Percentiles rank a stretch among this genome's conserved stretches.
phyloP scores from a whole-genome alignment of 139 green algal species.

The Auxenochlorella pyrenoidosa region DNA sequence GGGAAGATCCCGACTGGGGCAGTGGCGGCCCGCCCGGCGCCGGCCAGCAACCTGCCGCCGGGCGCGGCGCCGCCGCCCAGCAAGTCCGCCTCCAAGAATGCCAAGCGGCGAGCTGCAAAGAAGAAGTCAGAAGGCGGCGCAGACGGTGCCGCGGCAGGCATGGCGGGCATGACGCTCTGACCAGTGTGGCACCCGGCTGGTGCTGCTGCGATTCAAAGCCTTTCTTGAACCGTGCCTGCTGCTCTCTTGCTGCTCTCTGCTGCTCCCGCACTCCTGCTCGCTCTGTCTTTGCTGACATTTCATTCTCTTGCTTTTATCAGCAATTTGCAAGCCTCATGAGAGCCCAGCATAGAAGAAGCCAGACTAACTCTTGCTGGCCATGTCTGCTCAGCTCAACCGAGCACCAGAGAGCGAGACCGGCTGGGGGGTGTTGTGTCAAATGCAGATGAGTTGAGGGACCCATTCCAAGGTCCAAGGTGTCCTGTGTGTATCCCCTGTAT shows the following conservation, averaged over 20 bases:
- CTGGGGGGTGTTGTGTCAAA: too few species aligned
- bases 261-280: background rate
- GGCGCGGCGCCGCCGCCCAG: conserved; percentile 46
- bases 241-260: background rate
- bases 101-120: conserved; percentile 54
- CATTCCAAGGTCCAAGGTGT: too few species aligned
- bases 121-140: conserved; percentile 51
- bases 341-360: too few species aligned
- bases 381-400: too few species aligned
- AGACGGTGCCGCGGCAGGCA: conserved; percentile 17
- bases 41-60: conserved; percentile 46
- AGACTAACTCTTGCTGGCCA: too few species aligned
- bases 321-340: too few species aligned
- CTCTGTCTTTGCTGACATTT: background rate
- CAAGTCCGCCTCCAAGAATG: conserved; percentile 81
- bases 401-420: too few species aligned
- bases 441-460: too few species aligned
- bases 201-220: background rate
- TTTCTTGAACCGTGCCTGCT: background rate
- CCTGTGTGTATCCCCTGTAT: too few species aligned
- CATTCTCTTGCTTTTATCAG: background rate
- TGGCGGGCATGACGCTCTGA: conserved; percentile 12
- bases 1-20: background rate
- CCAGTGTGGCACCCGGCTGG: background rate
- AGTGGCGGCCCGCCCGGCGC: background rate